Conservation (phyloP, 768 basidiomycete species). For the Mycena amicta region DNA sequence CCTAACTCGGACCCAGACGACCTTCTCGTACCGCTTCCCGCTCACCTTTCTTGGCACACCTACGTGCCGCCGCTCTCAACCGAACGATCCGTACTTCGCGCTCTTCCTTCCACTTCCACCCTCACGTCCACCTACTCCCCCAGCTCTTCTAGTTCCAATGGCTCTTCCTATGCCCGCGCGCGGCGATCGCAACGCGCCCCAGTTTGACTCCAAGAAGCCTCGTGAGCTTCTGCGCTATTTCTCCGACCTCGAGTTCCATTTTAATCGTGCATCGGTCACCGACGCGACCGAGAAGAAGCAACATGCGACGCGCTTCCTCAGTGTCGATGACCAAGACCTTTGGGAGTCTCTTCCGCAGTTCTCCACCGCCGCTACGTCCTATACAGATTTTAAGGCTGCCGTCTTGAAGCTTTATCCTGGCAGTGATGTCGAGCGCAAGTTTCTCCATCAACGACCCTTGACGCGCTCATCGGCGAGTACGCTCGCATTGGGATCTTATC, state of each 20-base stretch:
- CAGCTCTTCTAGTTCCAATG: not conserved
- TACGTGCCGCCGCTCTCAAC: not conserved
- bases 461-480: conserved; percentile 23
- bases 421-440: conserved; percentile 18
- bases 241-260: conserved; percentile 17
- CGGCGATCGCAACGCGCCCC: conserved; percentile 22
- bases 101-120: not conserved
- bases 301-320: conserved; percentile 13
- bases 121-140: not conserved
- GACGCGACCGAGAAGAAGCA: conserved; percentile 16
- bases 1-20: not conserved
- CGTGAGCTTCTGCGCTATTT: conserved; percentile 23
- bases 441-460: conserved; percentile 24
- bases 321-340: conserved; percentile 16
- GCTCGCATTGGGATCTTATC: conserved; percentile 18
- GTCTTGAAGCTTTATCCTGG: conserved; percentile 28
- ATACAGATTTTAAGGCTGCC: conserved; percentile 25
- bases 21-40: not conserved
- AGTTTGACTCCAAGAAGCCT: conserved; percentile 21
- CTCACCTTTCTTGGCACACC: not conserved
- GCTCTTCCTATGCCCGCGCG: conserved; percentile 17
- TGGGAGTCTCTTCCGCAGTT: conserved; percentile 23
- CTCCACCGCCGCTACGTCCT: conserved; percentile 9
- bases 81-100: not conserved
- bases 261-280: conserved; percentile 5